Conservation (phyloP, 1,139 yeast species). For the Scheffersomyces cryptocercus region DNA sequence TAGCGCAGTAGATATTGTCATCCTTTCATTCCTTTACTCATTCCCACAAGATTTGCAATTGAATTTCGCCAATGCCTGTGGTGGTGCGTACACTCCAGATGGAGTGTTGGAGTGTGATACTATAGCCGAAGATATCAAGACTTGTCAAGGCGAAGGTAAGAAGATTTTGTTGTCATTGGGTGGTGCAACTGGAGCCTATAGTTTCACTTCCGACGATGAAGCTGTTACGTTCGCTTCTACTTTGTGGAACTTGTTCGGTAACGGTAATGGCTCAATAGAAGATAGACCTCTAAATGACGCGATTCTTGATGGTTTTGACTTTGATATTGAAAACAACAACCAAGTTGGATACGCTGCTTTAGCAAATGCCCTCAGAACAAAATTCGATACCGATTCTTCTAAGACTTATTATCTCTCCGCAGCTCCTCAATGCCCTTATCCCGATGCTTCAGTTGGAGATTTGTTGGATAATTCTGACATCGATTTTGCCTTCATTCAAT, state of each 20-base stretch:
- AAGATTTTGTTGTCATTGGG: slow-evolving; percentile 81
- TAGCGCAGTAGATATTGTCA: slow-evolving; percentile 67
- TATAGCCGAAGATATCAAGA: slow-evolving; percentile 72
- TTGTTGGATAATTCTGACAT: slow-evolving; percentile 59
- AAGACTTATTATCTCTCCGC: slow-evolving; percentile 79
- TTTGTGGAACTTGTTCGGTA: slow-evolving; percentile 82
- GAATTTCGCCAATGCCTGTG: slow-evolving; percentile 73
- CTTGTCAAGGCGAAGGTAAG: slow-evolving; percentile 83
- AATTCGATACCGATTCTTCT: slow-evolving; percentile 54
- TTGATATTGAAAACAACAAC: slow-evolving; percentile 45
- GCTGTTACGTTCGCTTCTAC: slow-evolving; percentile 73
- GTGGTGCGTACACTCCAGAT: slow-evolving; percentile 44
- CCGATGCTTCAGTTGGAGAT: slow-evolving; percentile 82
- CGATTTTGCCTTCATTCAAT: slow-evolving; percentile 89
- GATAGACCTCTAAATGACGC: slow-evolving; percentile 72
- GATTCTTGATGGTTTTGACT: slow-evolving; percentile 47
- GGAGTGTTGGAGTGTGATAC: slow-evolving; percentile 62
- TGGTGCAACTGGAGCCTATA: slow-evolving; percentile 82
- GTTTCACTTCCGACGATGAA: slow-evolving; percentile 60
- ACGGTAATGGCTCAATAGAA: slow-evolving; percentile 31
- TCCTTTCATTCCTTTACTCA: slow-evolving; percentile 66
- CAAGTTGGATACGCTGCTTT: slow-evolving; percentile 62
- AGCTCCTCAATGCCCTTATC: slow-evolving; percentile 95
- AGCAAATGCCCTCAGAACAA: slow-evolving; percentile 58
- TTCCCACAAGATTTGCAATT: slow-evolving; percentile 55